These are phyloP conservation scores for Lithohypha guttulata DNA, from an alignment of 2,329 filamentous ascomycete genomes.

Conservation along the genomic window DNA sequence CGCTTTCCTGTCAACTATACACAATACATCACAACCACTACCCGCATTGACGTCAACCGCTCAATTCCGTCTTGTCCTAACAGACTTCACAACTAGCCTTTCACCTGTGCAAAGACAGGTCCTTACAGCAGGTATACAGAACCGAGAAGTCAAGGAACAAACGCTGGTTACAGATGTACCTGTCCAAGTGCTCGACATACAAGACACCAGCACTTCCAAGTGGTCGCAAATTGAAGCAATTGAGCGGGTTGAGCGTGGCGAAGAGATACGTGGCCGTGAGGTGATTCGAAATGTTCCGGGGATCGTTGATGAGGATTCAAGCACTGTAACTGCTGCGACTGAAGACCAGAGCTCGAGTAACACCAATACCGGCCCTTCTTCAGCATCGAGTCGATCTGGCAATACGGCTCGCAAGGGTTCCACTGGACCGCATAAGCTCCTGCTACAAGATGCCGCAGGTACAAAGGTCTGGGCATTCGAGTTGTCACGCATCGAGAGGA, in stretches of 20 bases:
- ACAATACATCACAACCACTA: slow-evolving; percentile 44
- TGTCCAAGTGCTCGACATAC: slow-evolving; percentile 75
- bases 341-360: not conserved
- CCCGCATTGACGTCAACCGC: slow-evolving; percentile 67
- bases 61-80: slow-evolving; percentile 65
- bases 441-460: slow-evolving; percentile 70
- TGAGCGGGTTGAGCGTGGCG: slow-evolving; percentile 41
- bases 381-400: slow-evolving; percentile 15
- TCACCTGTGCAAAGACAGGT: slow-evolving; percentile 31
- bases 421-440: slow-evolving; percentile 62
- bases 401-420: slow-evolving; percentile 11
- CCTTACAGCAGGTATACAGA: slow-evolving; percentile 49
- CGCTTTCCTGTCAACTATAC: slow-evolving; percentile 46
- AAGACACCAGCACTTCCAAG: slow-evolving; percentile 67
- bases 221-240: slow-evolving; percentile 80
- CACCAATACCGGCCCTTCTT: not conserved
- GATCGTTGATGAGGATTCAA: slow-evolving; percentile 36
- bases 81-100: slow-evolving; percentile 60
- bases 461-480: slow-evolving; percentile 63
- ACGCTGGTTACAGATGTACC: slow-evolving; percentile 52
- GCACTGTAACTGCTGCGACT: slow-evolving; percentile 9
- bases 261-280: slow-evolving; percentile 57
- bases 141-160: slow-evolving; percentile 44
- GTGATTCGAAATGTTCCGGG: slow-evolving; percentile 61
- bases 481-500: slow-evolving; percentile 51